Evolutionary conservation across 768 basidiomycete species (phyloP), one percentile per base, ranked within the genome.

Genomic region (Trametes elegans): DNA sequence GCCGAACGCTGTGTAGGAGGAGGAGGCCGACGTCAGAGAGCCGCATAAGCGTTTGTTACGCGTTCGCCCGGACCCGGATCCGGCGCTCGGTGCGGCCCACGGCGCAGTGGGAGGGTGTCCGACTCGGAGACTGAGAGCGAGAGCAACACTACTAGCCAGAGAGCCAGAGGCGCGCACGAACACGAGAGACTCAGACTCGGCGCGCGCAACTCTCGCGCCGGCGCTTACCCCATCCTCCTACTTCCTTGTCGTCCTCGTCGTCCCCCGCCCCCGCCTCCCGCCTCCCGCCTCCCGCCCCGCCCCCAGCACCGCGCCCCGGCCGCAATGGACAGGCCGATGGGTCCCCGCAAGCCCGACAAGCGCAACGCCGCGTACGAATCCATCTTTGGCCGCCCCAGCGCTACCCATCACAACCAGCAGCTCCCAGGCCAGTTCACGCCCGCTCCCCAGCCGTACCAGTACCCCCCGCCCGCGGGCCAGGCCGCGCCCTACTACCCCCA

Each of bases 341-440:
- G 87, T 46, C 86, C 87, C 72, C 70, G 78, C 49, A 67, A 66
- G 55, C 76, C 77, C 40, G 87, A 90, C 73, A 90, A 90, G 68
- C 86, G 90, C 49, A 75, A 82, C 70, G 81, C 84, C 51, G 90
- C 90, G 41, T 93, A 91, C 74, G 88, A 92, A 70, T 82, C 85
- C 66, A 92, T 93, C 73, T 93, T 93, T 71, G 90, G 90, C 23
- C 80, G 90, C 23, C 87, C 89, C 47, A 81, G 82, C 46, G 72
- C 76, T 41, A 60, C 74, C 28, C 83, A 83, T 68, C 85, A 84
- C 62, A 70, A 74, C 28, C 46, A 62, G 42, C 49, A 62, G 48
- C 62, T 61, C 35, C 63, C 66, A 61, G 46, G 51, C 60, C 52
- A 65, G 69, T 63, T 63, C 69, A 58, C 48, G 13, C 52, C 57